A percentile compares a stretch with the other conserved stretches of the same genome.
Evolutionary conservation across 116 monocot genomes (phyloP).

Genomic region (Zostera marina): DNA sequence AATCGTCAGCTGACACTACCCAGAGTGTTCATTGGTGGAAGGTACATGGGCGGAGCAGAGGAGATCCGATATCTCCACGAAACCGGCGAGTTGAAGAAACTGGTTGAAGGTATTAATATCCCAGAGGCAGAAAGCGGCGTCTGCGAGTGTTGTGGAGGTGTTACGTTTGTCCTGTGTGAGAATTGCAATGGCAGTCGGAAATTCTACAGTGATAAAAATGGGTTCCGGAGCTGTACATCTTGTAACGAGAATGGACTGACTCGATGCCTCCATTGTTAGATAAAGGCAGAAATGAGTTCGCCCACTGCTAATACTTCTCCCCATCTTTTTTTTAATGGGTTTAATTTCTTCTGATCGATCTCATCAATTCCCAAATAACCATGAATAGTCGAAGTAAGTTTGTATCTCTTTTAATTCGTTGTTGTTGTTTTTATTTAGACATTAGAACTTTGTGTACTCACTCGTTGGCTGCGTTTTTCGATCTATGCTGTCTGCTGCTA

Average conservation of each 20-base stretch:
- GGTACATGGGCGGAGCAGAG: constrained; percentile 66
- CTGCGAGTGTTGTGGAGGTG: constrained; percentile 53
- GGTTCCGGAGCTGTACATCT: constrained; percentile 44
- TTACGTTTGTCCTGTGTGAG: constrained; percentile 51
- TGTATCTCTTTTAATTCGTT: too few relatives aligned
- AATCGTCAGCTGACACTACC: constrained; percentile 32
- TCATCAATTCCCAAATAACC: too few relatives aligned
- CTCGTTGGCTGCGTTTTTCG: too few relatives aligned
- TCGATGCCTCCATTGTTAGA: constrained; percentile 44
- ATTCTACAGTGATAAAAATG: constrained; percentile 36
- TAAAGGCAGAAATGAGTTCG: too few relatives aligned
- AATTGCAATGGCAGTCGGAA: constrained; percentile 59
- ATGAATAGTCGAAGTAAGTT: too few relatives aligned
- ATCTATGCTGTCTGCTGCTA: too few relatives aligned
- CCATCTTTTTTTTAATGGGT: too few relatives aligned
- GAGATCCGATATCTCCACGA: constrained; percentile 72
- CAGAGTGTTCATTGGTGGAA: constrained; percentile 50
- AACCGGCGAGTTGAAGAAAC: constrained; percentile 46
- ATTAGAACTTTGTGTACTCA: too few relatives aligned
- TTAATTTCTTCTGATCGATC: too few relatives aligned
- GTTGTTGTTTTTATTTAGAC: too few relatives aligned
- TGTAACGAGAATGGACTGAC: constrained; percentile 95
- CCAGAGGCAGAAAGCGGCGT: constrained; percentile 15
- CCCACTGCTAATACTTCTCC: too few relatives aligned
- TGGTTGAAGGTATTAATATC: constrained; percentile 30